Conservation (phyloP, 495 filamentous ascomycete genomes). For the Podospora conica region DNA sequence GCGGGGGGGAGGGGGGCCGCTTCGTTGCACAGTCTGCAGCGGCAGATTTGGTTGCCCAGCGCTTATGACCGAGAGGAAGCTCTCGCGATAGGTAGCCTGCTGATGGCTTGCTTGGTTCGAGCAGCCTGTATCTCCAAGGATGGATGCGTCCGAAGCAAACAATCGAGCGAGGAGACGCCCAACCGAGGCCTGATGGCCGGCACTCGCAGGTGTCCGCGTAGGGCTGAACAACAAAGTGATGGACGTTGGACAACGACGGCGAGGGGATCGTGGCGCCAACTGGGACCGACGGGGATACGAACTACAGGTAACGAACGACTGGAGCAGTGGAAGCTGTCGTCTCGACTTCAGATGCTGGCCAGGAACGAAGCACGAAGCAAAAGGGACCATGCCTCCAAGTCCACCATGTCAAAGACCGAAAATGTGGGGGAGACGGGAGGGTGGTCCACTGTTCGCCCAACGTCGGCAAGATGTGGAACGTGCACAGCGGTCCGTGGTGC, state of each 20-base stretch:
- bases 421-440: slow-evolving; percentile 3
- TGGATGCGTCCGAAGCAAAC: not conserved
- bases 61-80: not conserved
- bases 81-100: not conserved
- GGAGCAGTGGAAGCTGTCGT: not conserved
- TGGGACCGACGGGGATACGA: not conserved
- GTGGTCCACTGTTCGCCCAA: slow-evolving; percentile 4
- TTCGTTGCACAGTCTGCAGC: not conserved
- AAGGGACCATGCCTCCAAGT: not conserved
- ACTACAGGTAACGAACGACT: not conserved
- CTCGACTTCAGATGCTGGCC: not conserved
- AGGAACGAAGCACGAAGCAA: not conserved
- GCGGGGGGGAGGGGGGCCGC: not conserved
- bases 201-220: too few species aligned
- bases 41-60: not conserved
- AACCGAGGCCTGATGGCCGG: not conserved
- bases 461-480: not conserved
- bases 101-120: not conserved
- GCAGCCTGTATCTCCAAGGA: not conserved
- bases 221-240: not conserved
- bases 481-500: slow-evolving; percentile 6
- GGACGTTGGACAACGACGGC: not conserved
- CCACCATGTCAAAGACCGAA: not conserved
- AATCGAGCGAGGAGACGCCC: not conserved
- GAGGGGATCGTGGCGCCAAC: not conserved